phyloP scores from a whole-genome alignment of 2,329 filamentous ascomycete genomes.

The Waltergamsia citrina region DNA sequence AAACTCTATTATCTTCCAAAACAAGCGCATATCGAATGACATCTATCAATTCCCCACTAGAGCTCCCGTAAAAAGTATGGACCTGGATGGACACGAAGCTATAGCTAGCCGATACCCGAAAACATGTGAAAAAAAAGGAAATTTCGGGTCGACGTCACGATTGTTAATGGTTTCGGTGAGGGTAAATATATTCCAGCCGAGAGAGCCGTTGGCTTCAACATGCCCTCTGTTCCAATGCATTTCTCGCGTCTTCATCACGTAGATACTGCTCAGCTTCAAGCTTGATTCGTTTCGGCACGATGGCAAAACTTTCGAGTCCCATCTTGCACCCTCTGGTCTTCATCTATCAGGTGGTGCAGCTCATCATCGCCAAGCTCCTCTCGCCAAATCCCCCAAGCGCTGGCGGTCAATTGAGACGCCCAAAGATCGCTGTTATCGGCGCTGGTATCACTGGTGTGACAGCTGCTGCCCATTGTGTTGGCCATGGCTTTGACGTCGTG shows the following conservation, averaged over 20 bases:
- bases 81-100: no score
- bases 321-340: slow-evolving; percentile 47
- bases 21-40: no score
- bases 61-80: no score
- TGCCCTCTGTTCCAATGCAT: neutral
- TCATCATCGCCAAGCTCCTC: slow-evolving; percentile 52
- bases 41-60: no score
- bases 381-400: slow-evolving; percentile 60
- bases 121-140: neutral
- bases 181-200: neutral
- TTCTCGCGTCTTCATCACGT: neutral
- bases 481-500: slow-evolving; percentile 74
- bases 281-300: slow-evolving; percentile 8
- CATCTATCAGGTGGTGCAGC: slow-evolving; percentile 57
- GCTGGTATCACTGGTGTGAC: slow-evolving; percentile 68
- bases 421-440: slow-evolving; percentile 61
- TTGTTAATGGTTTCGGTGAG: neutral
- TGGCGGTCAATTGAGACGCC: slow-evolving; percentile 43
- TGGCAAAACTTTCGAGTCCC: slow-evolving; percentile 27
- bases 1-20: no score
- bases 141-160: neutral
- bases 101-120: neutral
- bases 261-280: neutral
- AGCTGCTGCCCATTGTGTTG: slow-evolving; percentile 72
- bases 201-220: neutral